Evolutionary conservation across 345 rosid species (phyloP).

Genomic region (Hibiscus mutabilis): DNA sequence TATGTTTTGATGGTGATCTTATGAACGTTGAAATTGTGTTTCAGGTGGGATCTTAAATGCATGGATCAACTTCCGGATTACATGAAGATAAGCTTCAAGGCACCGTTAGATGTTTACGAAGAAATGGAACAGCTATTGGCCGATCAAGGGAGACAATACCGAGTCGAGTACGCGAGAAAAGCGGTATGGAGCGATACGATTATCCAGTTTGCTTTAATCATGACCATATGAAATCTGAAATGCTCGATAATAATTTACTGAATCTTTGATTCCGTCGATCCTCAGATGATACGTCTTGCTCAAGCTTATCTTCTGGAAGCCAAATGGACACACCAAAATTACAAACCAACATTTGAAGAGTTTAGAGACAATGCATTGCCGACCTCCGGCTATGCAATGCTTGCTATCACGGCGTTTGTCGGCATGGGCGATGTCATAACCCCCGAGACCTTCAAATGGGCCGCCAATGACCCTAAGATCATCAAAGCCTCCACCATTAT

Average conservation of each 20-base stretch:
- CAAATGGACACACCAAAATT: constrained; percentile 18
- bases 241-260: too few relatives aligned
- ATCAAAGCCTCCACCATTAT: constrained; percentile 13
- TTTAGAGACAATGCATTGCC: constrained; percentile 19
- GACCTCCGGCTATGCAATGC: constrained; percentile 10
- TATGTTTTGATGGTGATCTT: too few relatives aligned
- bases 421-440: constrained; percentile 26
- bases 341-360: constrained; percentile 26
- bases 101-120: constrained; percentile 22
- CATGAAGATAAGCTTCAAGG: constrained; percentile 27
- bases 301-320: constrained; percentile 23
- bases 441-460: constrained; percentile 24
- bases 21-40: neutral
- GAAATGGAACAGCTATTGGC: constrained; percentile 22
- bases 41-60: constrained; percentile 22
- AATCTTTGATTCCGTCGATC: neutral
- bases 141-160: constrained; percentile 12
- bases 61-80: constrained; percentile 21
- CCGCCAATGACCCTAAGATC: constrained; percentile 5
- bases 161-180: constrained; percentile 24
- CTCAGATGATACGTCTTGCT: constrained; percentile 23
- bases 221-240: neutral
- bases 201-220: neutral
- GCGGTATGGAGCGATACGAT: constrained; percentile 10
- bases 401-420: constrained; percentile 13